These are phyloP conservation scores for Triticum monococcum DNA, from an alignment of 176 grass and related monocot genomes.

Conservation along the genomic window DNA sequence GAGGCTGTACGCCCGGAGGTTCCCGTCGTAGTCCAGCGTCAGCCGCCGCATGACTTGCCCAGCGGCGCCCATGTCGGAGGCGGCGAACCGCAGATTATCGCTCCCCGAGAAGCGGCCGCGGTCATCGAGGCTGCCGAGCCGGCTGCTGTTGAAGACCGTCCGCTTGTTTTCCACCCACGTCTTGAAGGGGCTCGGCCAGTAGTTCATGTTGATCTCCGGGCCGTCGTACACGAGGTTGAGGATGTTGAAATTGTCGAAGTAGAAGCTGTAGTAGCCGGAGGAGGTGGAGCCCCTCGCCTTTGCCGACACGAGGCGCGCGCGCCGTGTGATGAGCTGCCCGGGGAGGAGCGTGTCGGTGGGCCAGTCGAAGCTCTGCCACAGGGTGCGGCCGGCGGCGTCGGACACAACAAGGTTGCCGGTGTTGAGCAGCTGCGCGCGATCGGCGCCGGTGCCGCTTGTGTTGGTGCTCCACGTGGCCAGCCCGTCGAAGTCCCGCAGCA, in stretches of 20 bases:
- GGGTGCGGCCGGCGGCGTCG: neutral
- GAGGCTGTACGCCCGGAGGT: conserved; percentile 66
- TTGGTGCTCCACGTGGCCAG: conserved; percentile 45
- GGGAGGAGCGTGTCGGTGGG: conserved; percentile 66
- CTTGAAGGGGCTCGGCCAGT: conserved; percentile 50
- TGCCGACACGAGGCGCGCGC: conserved; percentile 42
- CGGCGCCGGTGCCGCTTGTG: conserved; percentile 22
- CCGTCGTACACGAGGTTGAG: conserved; percentile 60
- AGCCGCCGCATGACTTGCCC: conserved; percentile 45
- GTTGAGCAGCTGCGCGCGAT: conserved; percentile 43
- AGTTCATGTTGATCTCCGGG: conserved; percentile 55
- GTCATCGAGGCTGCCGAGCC: conserved; percentile 38
- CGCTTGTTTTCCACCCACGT: conserved; percentile 48
- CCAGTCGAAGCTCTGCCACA: conserved; percentile 76
- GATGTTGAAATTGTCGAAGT: conserved; percentile 63
- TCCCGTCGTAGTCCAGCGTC: conserved; percentile 73
- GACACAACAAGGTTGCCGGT: conserved; percentile 59
- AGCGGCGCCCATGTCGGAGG: conserved; percentile 40
- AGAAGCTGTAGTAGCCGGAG: conserved; percentile 51
- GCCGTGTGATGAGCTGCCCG: conserved; percentile 48
- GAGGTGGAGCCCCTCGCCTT: conserved; percentile 21
- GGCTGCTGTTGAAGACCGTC: conserved; percentile 54
- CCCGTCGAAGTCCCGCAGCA: conserved; percentile 50
- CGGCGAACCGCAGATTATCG: conserved; percentile 39
- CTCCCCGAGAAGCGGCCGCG: conserved; percentile 44